Conservation (phyloP, 2,329 filamentous ascomycete genomes). For the Aureobasidium pullulans region DNA sequence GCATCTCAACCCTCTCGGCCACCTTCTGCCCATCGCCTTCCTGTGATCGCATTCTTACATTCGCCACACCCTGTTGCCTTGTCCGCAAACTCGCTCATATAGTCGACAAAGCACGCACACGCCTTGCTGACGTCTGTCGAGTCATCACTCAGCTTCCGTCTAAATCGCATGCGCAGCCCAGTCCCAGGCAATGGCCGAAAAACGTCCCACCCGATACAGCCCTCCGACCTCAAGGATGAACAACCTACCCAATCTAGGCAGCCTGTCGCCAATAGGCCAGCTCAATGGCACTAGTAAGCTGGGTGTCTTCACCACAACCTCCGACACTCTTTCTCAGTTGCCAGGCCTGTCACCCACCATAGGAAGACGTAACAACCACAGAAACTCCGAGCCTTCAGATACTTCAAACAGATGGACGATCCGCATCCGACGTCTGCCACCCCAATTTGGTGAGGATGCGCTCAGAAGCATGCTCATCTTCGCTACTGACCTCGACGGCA, state of each 20-base stretch:
- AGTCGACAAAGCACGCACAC: not conserved
- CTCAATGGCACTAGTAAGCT: not conserved
- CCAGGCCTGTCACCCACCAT: constrained; percentile 35
- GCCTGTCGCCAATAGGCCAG: not conserved
- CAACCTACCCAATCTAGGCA: not conserved
- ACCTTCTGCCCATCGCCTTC: not conserved
- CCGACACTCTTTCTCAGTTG: constrained; percentile 22
- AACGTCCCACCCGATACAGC: constrained; percentile 1
- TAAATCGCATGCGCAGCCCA: constrained; percentile 7
- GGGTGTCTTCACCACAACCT: constrained; percentile 15
- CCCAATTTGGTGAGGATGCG: constrained; percentile 50
- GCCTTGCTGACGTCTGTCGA: not conserved
- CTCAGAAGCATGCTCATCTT: constrained; percentile 55
- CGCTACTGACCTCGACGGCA: constrained; percentile 50
- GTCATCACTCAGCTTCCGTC: not conserved
- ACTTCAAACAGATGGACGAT: constrained; percentile 29
- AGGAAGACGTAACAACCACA: constrained; percentile 27
- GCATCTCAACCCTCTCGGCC: not conserved
- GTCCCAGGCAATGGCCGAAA: constrained; percentile 5
- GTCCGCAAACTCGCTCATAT: not conserved
- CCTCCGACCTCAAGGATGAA: not conserved
- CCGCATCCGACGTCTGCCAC: constrained; percentile 53
- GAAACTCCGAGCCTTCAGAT: not conserved
- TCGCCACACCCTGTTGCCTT: not conserved
- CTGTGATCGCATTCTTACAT: not conserved